phyloP scores from a whole-genome alignment of 73 alveolate species.

The Symbiodinium pilosum region DNA sequence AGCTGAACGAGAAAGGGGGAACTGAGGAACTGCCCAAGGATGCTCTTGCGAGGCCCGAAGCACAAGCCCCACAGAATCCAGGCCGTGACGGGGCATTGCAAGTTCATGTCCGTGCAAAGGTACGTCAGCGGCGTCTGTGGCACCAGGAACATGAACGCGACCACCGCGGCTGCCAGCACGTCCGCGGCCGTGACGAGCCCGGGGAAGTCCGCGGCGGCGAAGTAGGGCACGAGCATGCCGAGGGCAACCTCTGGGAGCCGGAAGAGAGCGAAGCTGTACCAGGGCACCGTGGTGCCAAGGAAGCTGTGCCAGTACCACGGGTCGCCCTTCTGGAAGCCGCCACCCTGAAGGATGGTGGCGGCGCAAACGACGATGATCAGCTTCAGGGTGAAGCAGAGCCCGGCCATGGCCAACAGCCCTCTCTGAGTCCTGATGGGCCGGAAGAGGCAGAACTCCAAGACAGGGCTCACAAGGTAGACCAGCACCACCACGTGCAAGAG shows the following conservation, averaged over 20 bases:
- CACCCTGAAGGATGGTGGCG: background rate
- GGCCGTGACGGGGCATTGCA: constrained; percentile 14
- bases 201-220: background rate
- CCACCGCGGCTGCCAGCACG: background rate
- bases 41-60: background rate
- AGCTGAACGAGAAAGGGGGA: background rate
- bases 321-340: background rate
- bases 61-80: background rate
- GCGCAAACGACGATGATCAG: background rate
- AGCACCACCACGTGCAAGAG: background rate
- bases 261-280: constrained; percentile 5
- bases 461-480: background rate
- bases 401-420: constrained; percentile 2
- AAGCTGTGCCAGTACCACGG: background rate
- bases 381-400: background rate
- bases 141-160: background rate
- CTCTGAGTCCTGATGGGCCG: background rate
- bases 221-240: background rate
- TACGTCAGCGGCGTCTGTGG: background rate
- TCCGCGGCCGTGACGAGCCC: background rate
- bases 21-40: background rate
- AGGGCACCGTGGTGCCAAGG: background rate
- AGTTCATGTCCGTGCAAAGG: constrained; percentile 1
- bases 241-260: background rate
- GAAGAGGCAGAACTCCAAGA: background rate